Conservation (phyloP, 805 yeast species). For the Saccharomycopsis sp. region DNA sequence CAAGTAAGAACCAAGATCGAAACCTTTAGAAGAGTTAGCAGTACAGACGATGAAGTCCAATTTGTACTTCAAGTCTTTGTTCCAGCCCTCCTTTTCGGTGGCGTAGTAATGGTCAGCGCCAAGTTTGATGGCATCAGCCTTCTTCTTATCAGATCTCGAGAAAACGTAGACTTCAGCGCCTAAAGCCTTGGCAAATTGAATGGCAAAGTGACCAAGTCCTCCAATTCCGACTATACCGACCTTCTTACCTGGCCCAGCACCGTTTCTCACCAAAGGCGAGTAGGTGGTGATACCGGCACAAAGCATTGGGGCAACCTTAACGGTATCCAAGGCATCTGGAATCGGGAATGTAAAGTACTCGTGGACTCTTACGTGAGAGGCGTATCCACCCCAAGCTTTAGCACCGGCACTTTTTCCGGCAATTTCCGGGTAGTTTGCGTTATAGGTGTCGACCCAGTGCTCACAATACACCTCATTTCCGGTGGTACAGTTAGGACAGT, state of each 20-base stretch:
- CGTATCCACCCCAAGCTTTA: conserved; percentile 47
- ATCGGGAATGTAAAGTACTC: conserved; percentile 41
- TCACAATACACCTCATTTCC: conserved; percentile 38
- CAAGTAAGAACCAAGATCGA: conserved; percentile 44
- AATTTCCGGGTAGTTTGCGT: conserved; percentile 27
- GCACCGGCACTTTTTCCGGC: conserved; percentile 22
- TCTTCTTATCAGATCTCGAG: conserved; percentile 45
- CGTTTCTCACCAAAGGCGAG: conserved; percentile 45
- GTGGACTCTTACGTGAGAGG: conserved; percentile 40
- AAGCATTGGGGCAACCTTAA: conserved; percentile 44
- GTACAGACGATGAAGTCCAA: conserved; percentile 50
- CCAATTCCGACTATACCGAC: conserved; percentile 63
- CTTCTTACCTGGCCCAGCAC: conserved; percentile 34
- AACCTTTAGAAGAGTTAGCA: conserved; percentile 44
- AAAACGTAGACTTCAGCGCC: conserved; percentile 60
- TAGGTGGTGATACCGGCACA: conserved; percentile 53
- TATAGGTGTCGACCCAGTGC: conserved; percentile 32
- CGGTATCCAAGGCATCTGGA: conserved; percentile 39
- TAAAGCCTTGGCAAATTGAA: conserved; percentile 52
- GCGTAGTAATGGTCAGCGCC: conserved; percentile 53
- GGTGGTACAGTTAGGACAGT: conserved; percentile 31
- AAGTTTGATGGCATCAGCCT: conserved; percentile 43
- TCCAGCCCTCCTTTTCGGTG: conserved; percentile 37
- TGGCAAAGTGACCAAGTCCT: conserved; percentile 62
- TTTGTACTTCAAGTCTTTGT: conserved; percentile 25